Conservation (phyloP, 163 green algal species). For the Prototheca stagnorum region DNA sequence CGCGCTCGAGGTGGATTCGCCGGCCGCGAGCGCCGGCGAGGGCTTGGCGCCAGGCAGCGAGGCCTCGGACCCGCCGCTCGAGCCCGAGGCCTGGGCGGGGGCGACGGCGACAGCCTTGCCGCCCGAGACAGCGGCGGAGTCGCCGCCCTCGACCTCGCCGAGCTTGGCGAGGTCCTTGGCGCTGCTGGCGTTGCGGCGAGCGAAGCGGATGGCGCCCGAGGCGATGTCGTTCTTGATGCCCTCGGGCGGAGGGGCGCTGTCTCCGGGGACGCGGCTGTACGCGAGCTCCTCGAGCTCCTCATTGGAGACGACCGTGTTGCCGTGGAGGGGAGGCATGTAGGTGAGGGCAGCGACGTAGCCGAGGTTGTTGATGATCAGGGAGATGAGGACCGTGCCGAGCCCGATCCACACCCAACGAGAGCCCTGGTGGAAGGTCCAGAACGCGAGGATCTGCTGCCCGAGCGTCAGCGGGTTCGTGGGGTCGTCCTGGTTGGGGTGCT, state of each 20-base stretch:
- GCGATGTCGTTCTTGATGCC: too few species aligned
- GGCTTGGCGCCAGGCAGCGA: neutral
- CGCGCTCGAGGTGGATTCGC: constrained; percentile 3
- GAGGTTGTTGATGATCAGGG: constrained; percentile 14
- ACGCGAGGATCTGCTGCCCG: constrained; percentile 30
- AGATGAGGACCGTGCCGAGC: constrained; percentile 11
- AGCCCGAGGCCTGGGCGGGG: neutral
- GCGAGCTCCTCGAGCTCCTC: constrained; percentile 9
- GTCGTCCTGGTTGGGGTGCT: constrained; percentile 5
- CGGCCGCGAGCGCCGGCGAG: neutral
- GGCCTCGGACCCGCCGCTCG: too few species aligned
- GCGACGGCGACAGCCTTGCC: neutral
- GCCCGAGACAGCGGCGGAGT: neutral
- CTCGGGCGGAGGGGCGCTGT: too few species aligned
- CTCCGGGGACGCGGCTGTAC: neutral
- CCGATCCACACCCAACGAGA: constrained; percentile 17
- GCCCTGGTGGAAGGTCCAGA: constrained; percentile 22
- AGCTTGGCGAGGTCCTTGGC: too few species aligned
- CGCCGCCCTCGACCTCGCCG: too few species aligned
- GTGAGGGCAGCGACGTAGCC: constrained; percentile 9
- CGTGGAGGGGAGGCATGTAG: constrained; percentile 6
- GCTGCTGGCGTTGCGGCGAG: too few species aligned
- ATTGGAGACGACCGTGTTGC: neutral
- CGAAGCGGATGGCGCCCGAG: too few species aligned
- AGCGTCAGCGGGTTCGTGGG: constrained; percentile 8